Evolutionary conservation across 805 yeast genomes (phyloP).

Genomic region (Kodamaea kakaduensis): DNA sequence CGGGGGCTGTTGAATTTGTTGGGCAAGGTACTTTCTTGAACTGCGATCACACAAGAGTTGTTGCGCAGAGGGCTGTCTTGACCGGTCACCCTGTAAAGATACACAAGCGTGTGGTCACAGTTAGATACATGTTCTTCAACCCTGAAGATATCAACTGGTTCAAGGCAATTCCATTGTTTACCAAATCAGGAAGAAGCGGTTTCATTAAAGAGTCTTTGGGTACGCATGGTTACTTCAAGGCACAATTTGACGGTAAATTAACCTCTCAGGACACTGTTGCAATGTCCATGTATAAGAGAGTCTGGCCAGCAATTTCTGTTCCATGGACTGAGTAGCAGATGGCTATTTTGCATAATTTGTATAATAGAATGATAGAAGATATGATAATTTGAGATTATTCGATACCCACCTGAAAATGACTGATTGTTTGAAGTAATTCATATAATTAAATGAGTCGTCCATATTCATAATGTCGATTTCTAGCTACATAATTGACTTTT

Average conservation of each 20-base stretch:
- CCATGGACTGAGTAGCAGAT: slow-evolving; percentile 25
- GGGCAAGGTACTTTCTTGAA: slow-evolving; percentile 91
- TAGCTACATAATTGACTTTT: no score
- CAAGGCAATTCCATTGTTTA: slow-evolving; percentile 87
- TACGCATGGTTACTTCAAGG: slow-evolving; percentile 97
- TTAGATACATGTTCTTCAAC: slow-evolving; percentile 96
- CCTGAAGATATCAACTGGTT: slow-evolving; percentile 84
- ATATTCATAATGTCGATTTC: no score
- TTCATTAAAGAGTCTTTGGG: slow-evolving; percentile 94
- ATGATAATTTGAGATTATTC: no score
- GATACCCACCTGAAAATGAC: no score
- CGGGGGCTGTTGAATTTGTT: slow-evolving; percentile 58
- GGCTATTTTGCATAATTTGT: slow-evolving; percentile 6
- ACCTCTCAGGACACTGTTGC: slow-evolving; percentile 91
- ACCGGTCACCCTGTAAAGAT: slow-evolving; percentile 96
- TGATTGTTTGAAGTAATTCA: no score
- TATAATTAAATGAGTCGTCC: no score
- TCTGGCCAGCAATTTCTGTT: slow-evolving; percentile 69
- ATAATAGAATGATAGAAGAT: slow-evolving; percentile 6
- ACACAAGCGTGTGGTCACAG: slow-evolving; percentile 86
- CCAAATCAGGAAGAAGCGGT: slow-evolving; percentile 91
- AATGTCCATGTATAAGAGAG: slow-evolving; percentile 89
- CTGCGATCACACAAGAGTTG: slow-evolving; percentile 76
- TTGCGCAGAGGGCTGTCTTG: slow-evolving; percentile 82
- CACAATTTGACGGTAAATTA: slow-evolving; percentile 86